Evolutionary conservation across 2,329 filamentous ascomycete genomes (phyloP).

Genomic region (Chrysosphaeria jannelii): DNA sequence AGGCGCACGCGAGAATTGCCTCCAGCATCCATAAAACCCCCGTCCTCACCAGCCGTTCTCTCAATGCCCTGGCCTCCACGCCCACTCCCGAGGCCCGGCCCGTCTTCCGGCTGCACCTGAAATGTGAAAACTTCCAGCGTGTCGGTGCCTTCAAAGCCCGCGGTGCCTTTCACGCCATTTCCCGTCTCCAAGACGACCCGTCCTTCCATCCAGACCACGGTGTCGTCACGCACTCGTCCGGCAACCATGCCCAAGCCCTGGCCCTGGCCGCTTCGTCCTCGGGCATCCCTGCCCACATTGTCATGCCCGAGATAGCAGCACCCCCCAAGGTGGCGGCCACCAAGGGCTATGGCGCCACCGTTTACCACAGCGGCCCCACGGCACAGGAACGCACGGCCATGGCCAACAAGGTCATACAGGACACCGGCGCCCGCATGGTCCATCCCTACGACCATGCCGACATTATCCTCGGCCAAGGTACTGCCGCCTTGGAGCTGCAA

Average conservation of each 20-base stretch:
- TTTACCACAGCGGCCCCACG: conserved; percentile 63
- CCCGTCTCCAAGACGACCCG: conserved; percentile 30
- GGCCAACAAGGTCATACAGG: conserved; percentile 31
- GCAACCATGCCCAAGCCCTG: conserved; percentile 85
- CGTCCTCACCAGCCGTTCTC: conserved; percentile 47
- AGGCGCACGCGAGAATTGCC: conserved; percentile 43
- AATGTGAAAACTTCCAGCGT: conserved; percentile 79
- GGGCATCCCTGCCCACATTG: conserved; percentile 51
- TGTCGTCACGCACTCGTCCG: conserved; percentile 72
- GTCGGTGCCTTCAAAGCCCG: conserved; percentile 81
- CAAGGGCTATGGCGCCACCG: conserved; percentile 39
- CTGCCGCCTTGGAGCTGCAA: conserved; percentile 54
- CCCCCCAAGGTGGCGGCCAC: conserved; percentile 74
- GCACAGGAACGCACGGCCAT: conserved; percentile 53
- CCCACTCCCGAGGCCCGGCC: conserved; percentile 18
- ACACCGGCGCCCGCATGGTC: conserved; percentile 50
- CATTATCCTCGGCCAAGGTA: conserved; percentile 85
- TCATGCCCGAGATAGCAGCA: conserved; percentile 71
- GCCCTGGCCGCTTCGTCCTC: conserved; percentile 52
- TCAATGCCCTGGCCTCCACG: conserved; percentile 45
- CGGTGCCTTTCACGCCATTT: conserved; percentile 67
- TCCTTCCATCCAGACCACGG: conserved; percentile 32
- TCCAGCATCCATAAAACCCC: conserved; percentile 59
- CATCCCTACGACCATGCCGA: conserved; percentile 83
- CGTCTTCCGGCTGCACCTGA: conserved; percentile 50